Conservation (phyloP, 331 rosid genomes). For the Phaseolus coccineus region DNA sequence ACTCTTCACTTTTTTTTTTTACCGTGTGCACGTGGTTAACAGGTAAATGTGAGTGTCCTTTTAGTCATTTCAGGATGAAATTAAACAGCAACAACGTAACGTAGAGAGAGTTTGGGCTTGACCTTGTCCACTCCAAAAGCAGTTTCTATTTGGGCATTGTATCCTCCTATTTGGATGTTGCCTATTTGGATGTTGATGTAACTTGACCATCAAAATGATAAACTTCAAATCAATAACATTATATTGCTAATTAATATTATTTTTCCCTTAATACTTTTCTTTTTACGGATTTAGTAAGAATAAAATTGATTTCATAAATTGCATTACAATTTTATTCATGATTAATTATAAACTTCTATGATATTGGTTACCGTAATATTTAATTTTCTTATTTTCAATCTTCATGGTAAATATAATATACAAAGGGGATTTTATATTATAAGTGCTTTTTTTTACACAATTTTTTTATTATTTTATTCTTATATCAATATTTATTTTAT, state of each 20-base stretch:
- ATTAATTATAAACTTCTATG: not conserved
- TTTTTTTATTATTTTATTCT: no score
- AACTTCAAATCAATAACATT: not conserved
- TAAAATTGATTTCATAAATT: not conserved
- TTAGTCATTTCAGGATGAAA: not conserved
- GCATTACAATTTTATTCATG: not conserved
- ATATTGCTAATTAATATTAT: not conserved
- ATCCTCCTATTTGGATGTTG: no score
- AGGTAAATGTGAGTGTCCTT: conserved; percentile 41
- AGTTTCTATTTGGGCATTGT: not conserved
- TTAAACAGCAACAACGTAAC: conserved; percentile 9
- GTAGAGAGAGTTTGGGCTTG: not conserved
- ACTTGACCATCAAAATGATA: not conserved
- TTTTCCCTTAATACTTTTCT: not conserved
- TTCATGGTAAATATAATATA: no score
- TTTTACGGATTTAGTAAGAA: no score
- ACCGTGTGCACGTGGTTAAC: conserved; percentile 33
- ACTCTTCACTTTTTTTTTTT: not conserved
- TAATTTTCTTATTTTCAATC: not conserved
- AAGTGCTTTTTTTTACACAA: no score
- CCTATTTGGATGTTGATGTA: not conserved
- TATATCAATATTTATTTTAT: no score
- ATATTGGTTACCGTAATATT: not conserved
- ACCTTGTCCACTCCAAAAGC: no score
- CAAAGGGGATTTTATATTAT: no score